Evolutionary conservation across 257 asterid species (phyloP).

Genomic region (Lycium ferocissimum): DNA sequence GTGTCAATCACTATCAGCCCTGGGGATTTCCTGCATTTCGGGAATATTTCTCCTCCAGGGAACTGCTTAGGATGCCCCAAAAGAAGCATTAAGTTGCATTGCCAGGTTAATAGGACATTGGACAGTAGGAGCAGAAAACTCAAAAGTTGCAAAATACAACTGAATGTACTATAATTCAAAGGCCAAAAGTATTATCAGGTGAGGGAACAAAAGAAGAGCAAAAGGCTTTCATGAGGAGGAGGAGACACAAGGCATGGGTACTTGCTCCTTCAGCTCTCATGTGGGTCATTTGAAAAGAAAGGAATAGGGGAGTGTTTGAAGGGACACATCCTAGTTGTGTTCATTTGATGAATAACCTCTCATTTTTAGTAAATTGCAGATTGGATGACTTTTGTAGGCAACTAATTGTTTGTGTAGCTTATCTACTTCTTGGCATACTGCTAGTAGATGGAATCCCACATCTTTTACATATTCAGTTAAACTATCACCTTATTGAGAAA

Average conservation of each 20-base stretch:
- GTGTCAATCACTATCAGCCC: background rate
- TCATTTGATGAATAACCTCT: background rate
- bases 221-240: background rate
- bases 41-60: background rate
- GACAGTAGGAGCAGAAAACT: background rate
- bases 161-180: constrained; percentile 17
- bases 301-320: background rate
- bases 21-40: background rate
- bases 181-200: background rate
- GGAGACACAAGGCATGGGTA: constrained; percentile 2
- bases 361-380: background rate
- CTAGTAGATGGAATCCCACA: background rate
- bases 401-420: constrained; percentile 14
- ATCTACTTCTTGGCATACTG: background rate
- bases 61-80: constrained; percentile 7
- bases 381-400: constrained; percentile 1
- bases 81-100: background rate
- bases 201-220: constrained; percentile 12
- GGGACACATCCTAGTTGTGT: background rate
- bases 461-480: background rate
- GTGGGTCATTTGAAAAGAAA: constrained; percentile 7
- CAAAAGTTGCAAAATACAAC: background rate
- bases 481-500: background rate
- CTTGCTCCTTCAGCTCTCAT: background rate
- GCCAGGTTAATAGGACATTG: background rate